Evolutionary conservation across 495 filamentous ascomycete species (phyloP).

Genomic region (Neurospora sp.): DNA sequence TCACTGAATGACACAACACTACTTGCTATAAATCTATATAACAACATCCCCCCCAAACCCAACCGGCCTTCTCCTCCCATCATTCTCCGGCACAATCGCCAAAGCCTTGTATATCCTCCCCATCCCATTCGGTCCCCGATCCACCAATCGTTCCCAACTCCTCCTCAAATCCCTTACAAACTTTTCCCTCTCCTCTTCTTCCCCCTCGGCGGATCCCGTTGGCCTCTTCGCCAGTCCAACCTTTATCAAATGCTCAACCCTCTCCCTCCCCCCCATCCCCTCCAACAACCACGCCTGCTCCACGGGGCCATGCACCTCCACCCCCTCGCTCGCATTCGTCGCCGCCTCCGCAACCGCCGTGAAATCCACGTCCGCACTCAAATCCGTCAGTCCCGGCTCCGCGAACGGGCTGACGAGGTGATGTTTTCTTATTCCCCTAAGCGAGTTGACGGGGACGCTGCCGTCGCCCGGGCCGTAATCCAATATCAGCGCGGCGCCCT

Average conservation of each 20-base stretch:
- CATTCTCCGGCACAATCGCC: constrained; percentile 77
- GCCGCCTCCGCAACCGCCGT: constrained; percentile 72
- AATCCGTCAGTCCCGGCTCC: constrained; percentile 68
- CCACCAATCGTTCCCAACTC: constrained; percentile 70
- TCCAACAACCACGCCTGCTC: constrained; percentile 73
- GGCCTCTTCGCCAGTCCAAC: constrained; percentile 18
- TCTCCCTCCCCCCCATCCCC: constrained; percentile 69
- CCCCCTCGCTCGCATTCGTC: constrained; percentile 55
- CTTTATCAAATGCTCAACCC: constrained; percentile 51
- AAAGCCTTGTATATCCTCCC: constrained; percentile 88
- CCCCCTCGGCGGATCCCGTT: background rate
- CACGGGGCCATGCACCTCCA: constrained; percentile 90
- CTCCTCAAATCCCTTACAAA: constrained; percentile 59
- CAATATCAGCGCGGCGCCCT: constrained; percentile 72
- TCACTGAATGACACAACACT: background rate
- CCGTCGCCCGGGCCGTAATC: constrained; percentile 74
- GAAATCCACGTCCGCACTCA: constrained; percentile 91
- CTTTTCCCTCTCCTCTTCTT: constrained; percentile 47
- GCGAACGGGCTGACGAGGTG: constrained; percentile 63
- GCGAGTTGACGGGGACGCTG: constrained; percentile 72
- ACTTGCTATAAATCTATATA: background rate
- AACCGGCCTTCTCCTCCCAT: constrained; percentile 63
- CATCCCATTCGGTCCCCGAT: constrained; percentile 72
- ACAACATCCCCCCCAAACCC: constrained; percentile 79
- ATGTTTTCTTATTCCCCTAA: constrained; percentile 78